Conservation (phyloP, 306 rosid genomes). For the Vicia faba region DNA sequence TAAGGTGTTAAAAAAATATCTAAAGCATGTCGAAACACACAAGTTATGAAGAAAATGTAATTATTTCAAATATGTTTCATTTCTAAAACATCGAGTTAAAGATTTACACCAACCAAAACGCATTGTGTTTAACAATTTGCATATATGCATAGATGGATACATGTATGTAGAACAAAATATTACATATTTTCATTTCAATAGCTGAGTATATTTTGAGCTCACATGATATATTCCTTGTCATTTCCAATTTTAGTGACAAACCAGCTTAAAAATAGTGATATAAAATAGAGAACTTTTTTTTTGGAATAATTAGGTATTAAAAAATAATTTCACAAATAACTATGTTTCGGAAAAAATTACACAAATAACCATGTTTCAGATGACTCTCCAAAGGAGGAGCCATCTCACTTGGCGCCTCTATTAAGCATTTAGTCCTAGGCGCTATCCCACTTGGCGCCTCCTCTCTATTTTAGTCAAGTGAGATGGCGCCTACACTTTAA, state of each 20-base stretch:
- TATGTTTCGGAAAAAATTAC: too few species aligned
- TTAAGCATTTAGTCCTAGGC: too few species aligned
- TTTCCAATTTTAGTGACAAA: conserved; percentile 15
- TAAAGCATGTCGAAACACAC: conserved; percentile 7
- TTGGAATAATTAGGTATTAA: too few species aligned
- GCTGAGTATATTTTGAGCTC: conserved; percentile 4
- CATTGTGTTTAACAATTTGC: neutral
- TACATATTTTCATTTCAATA: conserved; percentile 10
- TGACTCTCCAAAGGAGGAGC: too few species aligned
- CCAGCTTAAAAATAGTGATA: conserved; percentile 2
- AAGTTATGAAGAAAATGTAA: conserved; percentile 10
- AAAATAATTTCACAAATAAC: too few species aligned
- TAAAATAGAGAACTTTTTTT: too few species aligned
- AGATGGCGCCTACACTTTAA: too few species aligned
- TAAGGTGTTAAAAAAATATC: conserved; percentile 7
- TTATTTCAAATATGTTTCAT: conserved; percentile 12
- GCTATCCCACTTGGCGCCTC: too few species aligned
- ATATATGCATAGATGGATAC: conserved; percentile 5
- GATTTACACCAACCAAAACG: conserved; percentile 4
- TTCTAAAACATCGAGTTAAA: conserved; percentile 18
- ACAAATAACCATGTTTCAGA: too few species aligned
- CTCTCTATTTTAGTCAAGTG: too few species aligned
- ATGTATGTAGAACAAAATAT: conserved; percentile 13
- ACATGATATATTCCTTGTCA: neutral
- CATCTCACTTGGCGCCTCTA: too few species aligned